A percentile compares a stretch with the other conserved stretches of the same genome.
phyloP scores from a whole-genome alignment of 2,329 filamentous ascomycete genomes.

The Trichophyton benhamiae region DNA sequence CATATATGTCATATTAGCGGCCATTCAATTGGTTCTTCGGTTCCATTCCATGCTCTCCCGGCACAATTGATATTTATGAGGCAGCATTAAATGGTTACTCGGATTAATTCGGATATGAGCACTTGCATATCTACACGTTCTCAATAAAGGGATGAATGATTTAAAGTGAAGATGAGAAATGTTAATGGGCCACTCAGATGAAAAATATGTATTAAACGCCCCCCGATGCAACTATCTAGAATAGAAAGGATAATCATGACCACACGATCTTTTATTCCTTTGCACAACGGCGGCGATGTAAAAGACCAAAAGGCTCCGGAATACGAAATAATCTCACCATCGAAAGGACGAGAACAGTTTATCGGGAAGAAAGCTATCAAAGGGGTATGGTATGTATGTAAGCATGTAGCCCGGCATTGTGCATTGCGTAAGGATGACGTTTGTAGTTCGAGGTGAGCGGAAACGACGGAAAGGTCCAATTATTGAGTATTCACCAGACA shows the following conservation, averaged over 20 bases:
- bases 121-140: no score
- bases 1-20: not conserved
- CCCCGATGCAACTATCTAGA: not conserved
- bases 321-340: not conserved
- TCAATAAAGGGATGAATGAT: not conserved
- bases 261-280: not conserved
- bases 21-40: not conserved
- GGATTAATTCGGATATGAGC: no score
- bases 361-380: not conserved
- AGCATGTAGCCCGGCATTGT: not conserved
- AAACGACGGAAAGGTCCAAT: not conserved
- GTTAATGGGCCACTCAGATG: not conserved
- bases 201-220: not conserved
- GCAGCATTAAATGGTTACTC: no score
- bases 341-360: not conserved
- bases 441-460: not conserved
- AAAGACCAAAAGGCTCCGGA: not conserved
- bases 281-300: not conserved
- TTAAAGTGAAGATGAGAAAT: not conserved
- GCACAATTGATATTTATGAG: not conserved
- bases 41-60: not conserved
- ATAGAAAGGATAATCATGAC: not conserved
- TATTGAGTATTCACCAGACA: conserved; percentile 1
- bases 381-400: not conserved
- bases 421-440: not conserved